Conservation (phyloP, 2,329 filamentous ascomycete species). For the Huntiella bhutanensis region DNA sequence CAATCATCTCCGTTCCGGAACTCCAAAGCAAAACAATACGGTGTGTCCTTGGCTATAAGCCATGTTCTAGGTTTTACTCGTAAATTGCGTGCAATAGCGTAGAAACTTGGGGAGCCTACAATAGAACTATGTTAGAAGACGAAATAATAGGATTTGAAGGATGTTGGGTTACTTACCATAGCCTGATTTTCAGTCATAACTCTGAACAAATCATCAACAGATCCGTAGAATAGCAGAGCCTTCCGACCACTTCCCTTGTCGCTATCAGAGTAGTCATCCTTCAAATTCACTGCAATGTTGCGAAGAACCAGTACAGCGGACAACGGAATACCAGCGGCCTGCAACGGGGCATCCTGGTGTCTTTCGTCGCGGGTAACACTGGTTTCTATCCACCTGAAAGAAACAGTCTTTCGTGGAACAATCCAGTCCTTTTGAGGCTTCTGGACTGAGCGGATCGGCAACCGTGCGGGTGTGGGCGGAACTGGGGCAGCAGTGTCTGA, state of each 20-base stretch:
- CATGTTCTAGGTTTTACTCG: constrained; percentile 9
- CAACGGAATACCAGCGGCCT: constrained; percentile 61
- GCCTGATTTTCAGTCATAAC: constrained; percentile 50
- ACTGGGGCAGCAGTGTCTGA: background rate
- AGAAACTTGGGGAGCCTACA: constrained; percentile 23
- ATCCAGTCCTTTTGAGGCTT: constrained; percentile 24
- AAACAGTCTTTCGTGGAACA: constrained; percentile 35
- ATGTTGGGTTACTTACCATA: constrained; percentile 26
- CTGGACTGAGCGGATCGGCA: constrained; percentile 11
- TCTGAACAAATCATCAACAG: constrained; percentile 46
- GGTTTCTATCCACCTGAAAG: constrained; percentile 36
- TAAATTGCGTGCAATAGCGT: constrained; percentile 23
- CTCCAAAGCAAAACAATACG: too few species aligned
- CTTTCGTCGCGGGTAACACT: constrained; percentile 35
- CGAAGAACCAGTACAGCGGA: constrained; percentile 59
- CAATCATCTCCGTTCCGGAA: too few species aligned
- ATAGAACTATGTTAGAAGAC: constrained; percentile 5
- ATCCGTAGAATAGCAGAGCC: constrained; percentile 45
- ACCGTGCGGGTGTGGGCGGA: constrained; percentile 5
- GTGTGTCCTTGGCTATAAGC: too few species aligned
- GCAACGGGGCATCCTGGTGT: constrained; percentile 35
- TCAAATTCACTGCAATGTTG: constrained; percentile 52
- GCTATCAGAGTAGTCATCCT: constrained; percentile 26
- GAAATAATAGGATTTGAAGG: background rate
- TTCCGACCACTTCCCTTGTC: constrained; percentile 33